Base-by-base conservation (phyloP, 306 rosid genomes). In the Oxytropis ochrocephala region DNA sequence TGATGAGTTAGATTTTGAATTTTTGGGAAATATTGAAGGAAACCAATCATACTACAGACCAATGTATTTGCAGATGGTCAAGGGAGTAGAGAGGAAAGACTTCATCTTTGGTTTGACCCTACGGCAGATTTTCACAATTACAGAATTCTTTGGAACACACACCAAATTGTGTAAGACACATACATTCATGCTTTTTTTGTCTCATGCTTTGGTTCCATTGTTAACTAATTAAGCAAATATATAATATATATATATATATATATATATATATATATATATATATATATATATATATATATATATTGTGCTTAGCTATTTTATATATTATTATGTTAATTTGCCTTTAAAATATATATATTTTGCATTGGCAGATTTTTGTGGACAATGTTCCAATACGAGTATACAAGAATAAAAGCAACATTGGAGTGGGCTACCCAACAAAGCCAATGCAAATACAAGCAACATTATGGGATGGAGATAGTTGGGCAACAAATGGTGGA, bases 1-100 rank as follows among this genome's bases (percentile, higher is more conserved):
- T 12, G 91, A 89, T 9, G 91, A 86, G 81, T 59, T 89, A 49
- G 91, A 86, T 60, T 82, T 82, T 11, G 96, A 89, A 72, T 86
- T 86, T 78, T 61, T 89, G 84, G 96, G 96, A 0, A 84, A 82
- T 4, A 64, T 47, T 65, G 75, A 78, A 67, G 86, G 10, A 69
- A 75, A 38, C 86, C 76, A 17, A 48, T 56, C 33, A 70, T 38
- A 47, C 35, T 89, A 33, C 96, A 86, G 44, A 86, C 96, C 14
- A 89, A 89, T 73, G 79, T 89, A 5, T 84, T 66, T 66, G 83
- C 41, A 43, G 47, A 82, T 7, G 96, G 91, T 1, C 0, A 12
- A 6, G 89, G 84, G 3, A 12, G 12, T 1, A 80, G 88, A 77
- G 96, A 89, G 74, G 89, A 89, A 84, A 80, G 86, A 8, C 11